Evolutionary conservation across 108 stramenopile species (phyloP), one percentile per base, ranked within the genome.

Genomic region (Cyclostephanos invisitatus): DNA sequence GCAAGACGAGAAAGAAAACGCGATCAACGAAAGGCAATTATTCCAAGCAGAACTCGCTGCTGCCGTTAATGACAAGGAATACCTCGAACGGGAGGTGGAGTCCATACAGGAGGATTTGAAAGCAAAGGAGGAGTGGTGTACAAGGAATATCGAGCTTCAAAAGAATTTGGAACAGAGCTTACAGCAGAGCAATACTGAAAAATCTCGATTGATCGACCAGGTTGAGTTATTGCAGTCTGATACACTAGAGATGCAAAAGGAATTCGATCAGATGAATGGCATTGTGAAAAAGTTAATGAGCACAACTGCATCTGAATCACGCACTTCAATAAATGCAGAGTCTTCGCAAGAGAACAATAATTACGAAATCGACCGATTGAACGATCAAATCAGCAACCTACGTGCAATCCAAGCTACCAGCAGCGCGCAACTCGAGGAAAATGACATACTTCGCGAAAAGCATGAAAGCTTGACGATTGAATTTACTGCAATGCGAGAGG

Each of bases 1-100:
- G 22, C 58, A 70, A 58, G 29, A 58, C 15, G 68, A 69, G 36
- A 73, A 53, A 32, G 73, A 80, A 36, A 25, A 56, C 21, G 27
- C 54, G 46, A 55, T 68, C 25, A 58, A 32, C 25, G 70, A 72
- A 42, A 53, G 68, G 0, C 68, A 74, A 22, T 67, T 80, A 51
- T 74, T 74, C 25, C 61, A 80, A 32, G 64, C 72, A 20, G 79
- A 80, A 61, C 64, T 70, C 0, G 35, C 64, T 10, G 73, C 68
- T 1, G 51, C 18, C 57, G 27, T 22, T 14, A 59, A 32, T 27
- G 73, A 74, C 24, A 73, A 53, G 49, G 64, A 80, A 65, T 25
- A 42, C 10, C 59, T 79, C 12, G 24, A 68, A 58, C 68, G 51
- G 18, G 27, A 70, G 54, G 71, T 74, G 1, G 38, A 53, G 20